Evolutionary conservation across 2,329 filamentous ascomycete species (phyloP).

Genomic region (Thielaviopsis ethacetica): DNA sequence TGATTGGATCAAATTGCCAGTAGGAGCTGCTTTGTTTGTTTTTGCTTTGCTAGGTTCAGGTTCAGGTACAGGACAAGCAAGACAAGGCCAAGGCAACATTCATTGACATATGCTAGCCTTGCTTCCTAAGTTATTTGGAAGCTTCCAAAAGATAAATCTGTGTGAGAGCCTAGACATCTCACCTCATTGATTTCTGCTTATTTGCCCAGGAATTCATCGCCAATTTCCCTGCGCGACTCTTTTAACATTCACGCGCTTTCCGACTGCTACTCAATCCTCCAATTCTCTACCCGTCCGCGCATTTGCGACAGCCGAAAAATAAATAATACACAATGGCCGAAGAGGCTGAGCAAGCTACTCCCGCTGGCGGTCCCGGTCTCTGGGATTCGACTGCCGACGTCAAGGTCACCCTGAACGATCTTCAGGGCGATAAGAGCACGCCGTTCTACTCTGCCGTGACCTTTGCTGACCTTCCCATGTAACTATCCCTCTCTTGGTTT

Average conservation of each 20-base stretch:
- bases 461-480: slow-evolving; percentile 81
- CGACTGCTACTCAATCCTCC: not conserved
- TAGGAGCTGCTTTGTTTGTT: not conserved
- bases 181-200: not conserved
- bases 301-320: slow-evolving; percentile 14
- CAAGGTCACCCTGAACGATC: slow-evolving; percentile 78
- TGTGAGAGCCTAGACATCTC: not conserved
- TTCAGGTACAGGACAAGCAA: not conserved
- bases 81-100: not conserved
- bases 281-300: slow-evolving; percentile 12
- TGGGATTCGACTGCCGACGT: slow-evolving; percentile 71
- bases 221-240: not conserved
- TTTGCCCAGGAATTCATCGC: not conserved
- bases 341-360: slow-evolving; percentile 21
- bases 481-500: slow-evolving; percentile 14
- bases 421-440: slow-evolving; percentile 73
- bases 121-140: not conserved
- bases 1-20: slow-evolving; percentile 1
- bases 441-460: slow-evolving; percentile 71
- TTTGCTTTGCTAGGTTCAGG: slow-evolving; percentile 2
- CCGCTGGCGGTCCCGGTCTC: slow-evolving; percentile 33
- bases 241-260: not conserved
- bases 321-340: slow-evolving; percentile 18
- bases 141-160: not conserved
- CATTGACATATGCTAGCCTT: not conserved